phyloP scores from a whole-genome alignment of 2,329 filamentous ascomycete species.

The Aureobasidium uvarum region DNA sequence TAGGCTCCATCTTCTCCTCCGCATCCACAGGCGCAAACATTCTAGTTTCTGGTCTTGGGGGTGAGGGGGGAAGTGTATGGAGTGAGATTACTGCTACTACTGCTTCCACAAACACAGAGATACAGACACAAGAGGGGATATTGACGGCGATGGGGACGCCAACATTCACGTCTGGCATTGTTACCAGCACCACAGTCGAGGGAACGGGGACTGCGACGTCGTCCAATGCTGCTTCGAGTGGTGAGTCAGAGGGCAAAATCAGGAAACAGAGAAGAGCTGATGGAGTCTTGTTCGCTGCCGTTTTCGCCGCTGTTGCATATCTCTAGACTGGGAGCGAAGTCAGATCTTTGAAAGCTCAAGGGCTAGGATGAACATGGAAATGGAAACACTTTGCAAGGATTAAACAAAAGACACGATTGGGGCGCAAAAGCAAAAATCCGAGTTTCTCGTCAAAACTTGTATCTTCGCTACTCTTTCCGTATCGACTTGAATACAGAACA shows the following conservation, averaged over 20 bases:
- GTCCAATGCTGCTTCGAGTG: not conserved
- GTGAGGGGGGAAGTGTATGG: not conserved
- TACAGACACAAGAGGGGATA: not conserved
- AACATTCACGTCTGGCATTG: not conserved
- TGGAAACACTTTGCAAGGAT: no score
- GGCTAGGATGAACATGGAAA: no score
- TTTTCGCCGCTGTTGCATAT: constrained; percentile 16
- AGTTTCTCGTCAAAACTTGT: not conserved
- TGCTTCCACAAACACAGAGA: not conserved
- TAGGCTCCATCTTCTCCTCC: not conserved
- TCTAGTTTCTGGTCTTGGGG: not conserved
- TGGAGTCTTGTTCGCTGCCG: constrained; percentile 2
- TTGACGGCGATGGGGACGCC: not conserved
- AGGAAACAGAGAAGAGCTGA: not conserved
- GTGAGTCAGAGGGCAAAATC: not conserved
- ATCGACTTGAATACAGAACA: not conserved
- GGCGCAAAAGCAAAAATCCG: not conserved
- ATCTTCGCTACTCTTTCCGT: not conserved
- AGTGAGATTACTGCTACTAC: not conserved
- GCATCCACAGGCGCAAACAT: not conserved
- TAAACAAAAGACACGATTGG: not conserved
- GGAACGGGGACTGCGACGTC: not conserved
- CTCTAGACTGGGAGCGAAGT: not conserved
- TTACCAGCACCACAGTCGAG: not conserved
- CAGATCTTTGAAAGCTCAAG: no score